These are phyloP conservation scores for Kingdonia uniflora DNA, from an alignment of 164 flowering plant genomes.

Conservation along the genomic window DNA sequence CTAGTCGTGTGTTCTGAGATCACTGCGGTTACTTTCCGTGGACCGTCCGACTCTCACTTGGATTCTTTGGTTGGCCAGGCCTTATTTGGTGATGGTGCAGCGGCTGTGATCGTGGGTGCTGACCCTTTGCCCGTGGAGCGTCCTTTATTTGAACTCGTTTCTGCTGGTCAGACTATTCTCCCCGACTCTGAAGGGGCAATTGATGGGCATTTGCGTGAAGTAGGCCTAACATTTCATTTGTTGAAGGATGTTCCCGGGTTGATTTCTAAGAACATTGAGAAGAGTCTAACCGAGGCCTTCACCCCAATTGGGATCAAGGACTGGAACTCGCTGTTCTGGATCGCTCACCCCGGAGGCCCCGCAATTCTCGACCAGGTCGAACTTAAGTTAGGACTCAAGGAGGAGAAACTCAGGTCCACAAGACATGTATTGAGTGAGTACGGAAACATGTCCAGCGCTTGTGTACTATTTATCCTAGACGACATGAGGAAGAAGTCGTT, in stretches of 20 bases:
- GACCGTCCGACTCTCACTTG: background rate
- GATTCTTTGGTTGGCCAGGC: slow-evolving; percentile 5
- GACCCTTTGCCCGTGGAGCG: background rate
- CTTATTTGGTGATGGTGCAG: slow-evolving; percentile 4
- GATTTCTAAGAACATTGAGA: slow-evolving; percentile 1
- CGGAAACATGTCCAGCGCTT: slow-evolving; percentile 1
- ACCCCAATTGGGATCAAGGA: background rate
- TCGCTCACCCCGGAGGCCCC: background rate
- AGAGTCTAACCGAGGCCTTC: background rate
- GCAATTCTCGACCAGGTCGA: background rate
- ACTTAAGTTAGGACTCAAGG: background rate
- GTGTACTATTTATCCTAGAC: slow-evolving; percentile 3
- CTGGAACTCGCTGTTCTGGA: slow-evolving; percentile 3
- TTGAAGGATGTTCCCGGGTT: slow-evolving; percentile 4
- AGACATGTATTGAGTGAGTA: background rate
- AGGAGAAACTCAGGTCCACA: background rate
- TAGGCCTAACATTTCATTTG: slow-evolving; percentile 1
- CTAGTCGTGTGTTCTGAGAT: slow-evolving; percentile 4
- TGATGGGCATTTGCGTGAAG: slow-evolving; percentile 3
- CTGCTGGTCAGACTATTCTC: background rate
- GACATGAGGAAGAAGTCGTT: slow-evolving; percentile 19
- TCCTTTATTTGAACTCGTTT: background rate
- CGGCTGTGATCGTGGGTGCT: slow-evolving; percentile 4
- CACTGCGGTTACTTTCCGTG: slow-evolving; percentile 1
- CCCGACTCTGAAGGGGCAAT: slow-evolving; percentile 2